Percentiles rank a stretch among this genome's conserved stretches.
phyloP scores from a whole-genome alignment of 352 stramenopile species.

The Globisporangium alternatum region DNA sequence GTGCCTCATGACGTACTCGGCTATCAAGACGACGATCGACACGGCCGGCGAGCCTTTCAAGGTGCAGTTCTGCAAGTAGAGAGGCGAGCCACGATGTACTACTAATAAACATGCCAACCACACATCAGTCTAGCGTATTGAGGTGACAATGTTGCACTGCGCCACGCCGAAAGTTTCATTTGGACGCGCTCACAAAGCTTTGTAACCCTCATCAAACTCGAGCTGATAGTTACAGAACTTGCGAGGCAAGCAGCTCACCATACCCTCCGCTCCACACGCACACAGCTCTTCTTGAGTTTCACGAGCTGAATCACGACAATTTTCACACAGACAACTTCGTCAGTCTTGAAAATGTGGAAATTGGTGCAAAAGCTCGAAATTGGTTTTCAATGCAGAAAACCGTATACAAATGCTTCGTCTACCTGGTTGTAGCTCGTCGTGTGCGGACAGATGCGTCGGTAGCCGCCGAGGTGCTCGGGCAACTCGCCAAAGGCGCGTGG shows the following conservation, averaged over 20 bases:
- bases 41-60: slow-evolving; percentile 32
- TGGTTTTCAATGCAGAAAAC: neutral
- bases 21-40: slow-evolving; percentile 42
- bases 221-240: too few relatives aligned
- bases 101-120: neutral
- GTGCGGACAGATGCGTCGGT: slow-evolving; percentile 55
- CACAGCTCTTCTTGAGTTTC: slow-evolving; percentile 61
- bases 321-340: neutral
- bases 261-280: slow-evolving; percentile 26
- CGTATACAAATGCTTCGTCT: neutral
- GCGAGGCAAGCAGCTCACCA: neutral
- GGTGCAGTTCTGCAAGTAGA: slow-evolving; percentile 35
- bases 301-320: slow-evolving; percentile 26
- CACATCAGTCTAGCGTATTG: neutral
- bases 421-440: slow-evolving; percentile 74
- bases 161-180: neutral
- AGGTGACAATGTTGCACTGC: neutral
- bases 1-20: slow-evolving; percentile 49
- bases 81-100: neutral
- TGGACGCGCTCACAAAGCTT: neutral
- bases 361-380: neutral
- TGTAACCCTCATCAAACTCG: too few relatives aligned
- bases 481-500: slow-evolving; percentile 63
- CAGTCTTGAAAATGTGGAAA: neutral
- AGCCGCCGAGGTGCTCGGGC: slow-evolving; percentile 56